Evolutionary conservation across 73 alveolate genomes (phyloP).

Genomic region (Paramecium primaurelia): DNA sequence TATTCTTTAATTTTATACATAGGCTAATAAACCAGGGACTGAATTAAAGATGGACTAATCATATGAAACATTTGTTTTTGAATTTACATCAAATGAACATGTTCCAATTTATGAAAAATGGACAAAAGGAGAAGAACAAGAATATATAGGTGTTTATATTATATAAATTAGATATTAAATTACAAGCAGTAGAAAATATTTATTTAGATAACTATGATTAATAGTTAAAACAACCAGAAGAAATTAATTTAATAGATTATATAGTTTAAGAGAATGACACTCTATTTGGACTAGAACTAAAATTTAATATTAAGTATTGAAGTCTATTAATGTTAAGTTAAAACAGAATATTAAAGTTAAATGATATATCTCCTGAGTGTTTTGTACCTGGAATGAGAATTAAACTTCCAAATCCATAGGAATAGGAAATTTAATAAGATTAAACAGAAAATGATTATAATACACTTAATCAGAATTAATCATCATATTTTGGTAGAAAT

Average conservation of each 20-base stretch:
- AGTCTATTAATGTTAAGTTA: background rate
- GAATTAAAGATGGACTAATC: background rate
- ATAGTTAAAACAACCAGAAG: background rate
- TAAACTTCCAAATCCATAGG: background rate
- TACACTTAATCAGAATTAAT: background rate
- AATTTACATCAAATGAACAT: conserved; percentile 16
- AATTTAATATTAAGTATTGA: conserved; percentile 11
- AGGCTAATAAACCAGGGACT: background rate
- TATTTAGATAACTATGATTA: background rate
- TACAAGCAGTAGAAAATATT: background rate
- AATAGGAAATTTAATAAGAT: background rate
- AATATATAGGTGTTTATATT: background rate
- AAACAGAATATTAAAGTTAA: background rate
- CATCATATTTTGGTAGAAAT: background rate
- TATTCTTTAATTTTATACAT: background rate
- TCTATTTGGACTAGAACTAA: background rate
- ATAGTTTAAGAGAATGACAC: background rate
- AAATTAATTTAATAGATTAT: conserved; percentile 1
- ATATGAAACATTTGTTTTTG: background rate
- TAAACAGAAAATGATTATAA: background rate
- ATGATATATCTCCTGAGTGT: conserved; percentile 35
- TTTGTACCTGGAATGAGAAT: conserved; percentile 21
- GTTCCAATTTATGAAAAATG: conserved; percentile 9
- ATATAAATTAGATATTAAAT: background rate
- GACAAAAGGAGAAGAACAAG: conserved; percentile 18